Conservation (phyloP, 2,329 filamentous ascomycete genomes). For the Arthrobotrys conoides region DNA sequence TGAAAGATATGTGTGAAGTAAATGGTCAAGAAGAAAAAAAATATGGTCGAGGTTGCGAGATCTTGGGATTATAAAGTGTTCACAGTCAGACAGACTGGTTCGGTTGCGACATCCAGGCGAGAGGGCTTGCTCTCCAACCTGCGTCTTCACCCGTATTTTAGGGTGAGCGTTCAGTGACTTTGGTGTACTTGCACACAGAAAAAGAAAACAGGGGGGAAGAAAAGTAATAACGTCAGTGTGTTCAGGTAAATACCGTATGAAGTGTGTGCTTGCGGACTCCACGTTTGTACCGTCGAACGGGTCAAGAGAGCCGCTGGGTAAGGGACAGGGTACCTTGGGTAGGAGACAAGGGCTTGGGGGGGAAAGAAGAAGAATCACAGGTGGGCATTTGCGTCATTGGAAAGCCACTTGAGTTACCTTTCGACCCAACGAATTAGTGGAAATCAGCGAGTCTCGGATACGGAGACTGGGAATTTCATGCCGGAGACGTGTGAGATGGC, state of each 20-base stretch:
- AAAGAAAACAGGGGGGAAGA: constrained; percentile 18
- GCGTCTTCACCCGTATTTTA: constrained; percentile 53
- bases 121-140: constrained; percentile 55
- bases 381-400: constrained; percentile 60
- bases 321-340: constrained; percentile 44
- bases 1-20: constrained; percentile 34
- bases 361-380: constrained; percentile 31
- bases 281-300: constrained; percentile 60
- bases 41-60: constrained; percentile 41
- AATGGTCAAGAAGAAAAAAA: constrained; percentile 38
- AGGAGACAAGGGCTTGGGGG: constrained; percentile 14
- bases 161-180: constrained; percentile 43
- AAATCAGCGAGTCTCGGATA: constrained; percentile 59
- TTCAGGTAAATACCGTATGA: constrained; percentile 54
- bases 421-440: constrained; percentile 47
- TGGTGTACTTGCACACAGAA: constrained; percentile 27
- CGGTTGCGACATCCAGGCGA: constrained; percentile 61
- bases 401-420: constrained; percentile 43
- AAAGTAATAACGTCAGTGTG: constrained; percentile 60
- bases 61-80: constrained; percentile 57
- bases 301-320: constrained; percentile 59
- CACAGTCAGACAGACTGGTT: constrained; percentile 49
- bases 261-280: constrained; percentile 60
- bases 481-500: constrained; percentile 59
- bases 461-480: constrained; percentile 61